These are phyloP conservation scores for Stenogyne calaminthoides DNA, from an alignment of 305 asterid species.

Conservation along the genomic window DNA sequence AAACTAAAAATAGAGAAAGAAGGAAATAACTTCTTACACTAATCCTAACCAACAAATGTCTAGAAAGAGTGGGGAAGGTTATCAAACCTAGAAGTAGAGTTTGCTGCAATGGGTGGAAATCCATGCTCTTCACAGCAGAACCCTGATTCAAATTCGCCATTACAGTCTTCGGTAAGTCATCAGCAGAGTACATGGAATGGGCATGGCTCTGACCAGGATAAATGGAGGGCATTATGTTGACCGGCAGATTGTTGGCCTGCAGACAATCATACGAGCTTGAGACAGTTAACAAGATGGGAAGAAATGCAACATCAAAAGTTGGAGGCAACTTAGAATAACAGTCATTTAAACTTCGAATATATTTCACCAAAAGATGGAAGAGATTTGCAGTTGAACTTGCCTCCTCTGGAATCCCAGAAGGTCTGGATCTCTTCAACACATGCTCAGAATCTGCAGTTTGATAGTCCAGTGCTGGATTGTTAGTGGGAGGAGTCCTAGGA, in stretches of 20 bases:
- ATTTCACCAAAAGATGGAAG: conserved; percentile 4
- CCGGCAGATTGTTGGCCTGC: conserved; percentile 50
- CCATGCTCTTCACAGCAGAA: conserved; percentile 72
- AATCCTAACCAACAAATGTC: conserved; percentile 9
- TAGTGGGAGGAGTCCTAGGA: conserved; percentile 69
- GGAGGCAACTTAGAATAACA: conserved; percentile 7
- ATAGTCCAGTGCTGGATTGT: conserved; percentile 60
- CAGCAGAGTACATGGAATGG: conserved; percentile 40
- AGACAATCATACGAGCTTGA: conserved; percentile 2
- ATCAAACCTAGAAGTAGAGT: conserved; percentile 61
- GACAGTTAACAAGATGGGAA: conserved; percentile 21
- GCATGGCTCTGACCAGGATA: conserved; percentile 55
- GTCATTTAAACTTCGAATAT: background rate
- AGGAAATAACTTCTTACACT: conserved; percentile 7
- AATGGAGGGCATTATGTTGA: conserved; percentile 39
- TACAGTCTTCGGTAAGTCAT: conserved; percentile 70
- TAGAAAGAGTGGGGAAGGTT: background rate
- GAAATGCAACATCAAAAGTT: conserved; percentile 14
- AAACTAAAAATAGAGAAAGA: conserved; percentile 5
- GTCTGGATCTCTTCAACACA: conserved; percentile 55
- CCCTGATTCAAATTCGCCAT: conserved; percentile 60
- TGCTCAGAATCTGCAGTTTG: conserved; percentile 75
- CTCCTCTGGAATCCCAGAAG: conserved; percentile 60
- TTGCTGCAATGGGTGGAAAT: conserved; percentile 65
- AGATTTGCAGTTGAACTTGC: conserved; percentile 35